Base-by-base conservation (phyloP, 352 stramenopile genomes). In the Plasmopara muralis region DNA sequence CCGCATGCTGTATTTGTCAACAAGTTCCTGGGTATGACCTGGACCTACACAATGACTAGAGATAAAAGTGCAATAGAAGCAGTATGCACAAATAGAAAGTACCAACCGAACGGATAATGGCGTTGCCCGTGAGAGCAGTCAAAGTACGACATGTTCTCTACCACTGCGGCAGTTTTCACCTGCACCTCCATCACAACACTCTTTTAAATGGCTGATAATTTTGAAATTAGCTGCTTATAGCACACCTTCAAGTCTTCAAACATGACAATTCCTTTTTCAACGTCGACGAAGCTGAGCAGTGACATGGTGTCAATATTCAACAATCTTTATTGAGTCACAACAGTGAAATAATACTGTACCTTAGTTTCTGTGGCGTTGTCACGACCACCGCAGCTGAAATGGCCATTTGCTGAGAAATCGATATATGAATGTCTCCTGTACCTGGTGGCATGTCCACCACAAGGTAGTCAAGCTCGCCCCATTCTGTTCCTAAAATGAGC, bases 91-190 rank as follows among this genome's bases (percentile, higher is more conserved):
- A 28, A 40, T 14, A 39, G 44, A 12, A 7, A 9, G 2, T 31
- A 50, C 56, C 38, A 46, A 91, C 85, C 85, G 43, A 95, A 95
- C 10, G 85, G 85, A 31, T 87, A 96, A 52, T 95, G 86, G 8
- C 81, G 78, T 48, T 95, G 69, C 18, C 79, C 83, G 53, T 91
- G 82, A 8, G 72, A 83, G 57, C 88, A 96, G 53, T 96, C 83
- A 52, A 96, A 98, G 55, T 98, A 99, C 15, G 95, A 89, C 96
- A 99, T 99, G 70, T 99, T 99, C 60, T 99, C 96, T 5, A 99
- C 97, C 10, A 99, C 84, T 10, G 95, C 96, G 6, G 97, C 70
- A 7, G 91, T 98, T 47, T 95, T 95, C 35, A 99, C 93, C 77
- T 92, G 44, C 6, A 68, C 6, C n/a, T 29, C 29, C 12, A 55